These are phyloP conservation scores for Fusarium sp. DNA, from an alignment of 2,329 filamentous ascomycete species.

Conservation along the genomic window DNA sequence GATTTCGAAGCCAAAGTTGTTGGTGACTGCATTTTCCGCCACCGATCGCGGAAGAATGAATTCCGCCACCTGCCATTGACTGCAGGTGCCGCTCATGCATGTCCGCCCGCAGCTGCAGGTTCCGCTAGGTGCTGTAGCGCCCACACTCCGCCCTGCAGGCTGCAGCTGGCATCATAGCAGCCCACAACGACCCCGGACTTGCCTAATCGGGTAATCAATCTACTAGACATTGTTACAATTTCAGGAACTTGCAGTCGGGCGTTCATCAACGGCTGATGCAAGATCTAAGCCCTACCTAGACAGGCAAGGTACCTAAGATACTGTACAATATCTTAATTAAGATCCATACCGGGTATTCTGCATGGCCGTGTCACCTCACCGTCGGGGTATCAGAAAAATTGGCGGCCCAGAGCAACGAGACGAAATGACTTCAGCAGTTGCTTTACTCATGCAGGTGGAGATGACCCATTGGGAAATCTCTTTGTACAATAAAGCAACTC, in stretches of 20 bases:
- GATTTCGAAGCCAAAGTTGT: slow-evolving; percentile 15
- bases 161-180: slow-evolving; percentile 33
- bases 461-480: slow-evolving; percentile 4
- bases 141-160: slow-evolving; percentile 42
- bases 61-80: slow-evolving; percentile 43
- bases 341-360: no score
- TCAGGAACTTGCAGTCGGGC: slow-evolving; percentile 18
- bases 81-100: slow-evolving; percentile 35
- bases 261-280: not conserved
- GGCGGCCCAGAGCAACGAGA: not conserved
- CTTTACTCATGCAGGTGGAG: not conserved
- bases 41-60: slow-evolving; percentile 48
- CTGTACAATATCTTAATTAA: not conserved
- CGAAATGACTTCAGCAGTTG: not conserved
- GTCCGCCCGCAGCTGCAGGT: slow-evolving; percentile 33
- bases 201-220: slow-evolving; percentile 43
- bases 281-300: not conserved
- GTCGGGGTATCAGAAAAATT: not conserved
- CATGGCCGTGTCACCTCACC: not conserved
- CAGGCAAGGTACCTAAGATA: not conserved
- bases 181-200: slow-evolving; percentile 44
- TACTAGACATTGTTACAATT: slow-evolving; percentile 16
- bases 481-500: slow-evolving; percentile 16
- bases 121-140: not conserved
- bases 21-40: slow-evolving; percentile 39